phyloP scores from a whole-genome alignment of 2,329 filamentous ascomycete genomes.

The Drechslerella stenobrocha region DNA sequence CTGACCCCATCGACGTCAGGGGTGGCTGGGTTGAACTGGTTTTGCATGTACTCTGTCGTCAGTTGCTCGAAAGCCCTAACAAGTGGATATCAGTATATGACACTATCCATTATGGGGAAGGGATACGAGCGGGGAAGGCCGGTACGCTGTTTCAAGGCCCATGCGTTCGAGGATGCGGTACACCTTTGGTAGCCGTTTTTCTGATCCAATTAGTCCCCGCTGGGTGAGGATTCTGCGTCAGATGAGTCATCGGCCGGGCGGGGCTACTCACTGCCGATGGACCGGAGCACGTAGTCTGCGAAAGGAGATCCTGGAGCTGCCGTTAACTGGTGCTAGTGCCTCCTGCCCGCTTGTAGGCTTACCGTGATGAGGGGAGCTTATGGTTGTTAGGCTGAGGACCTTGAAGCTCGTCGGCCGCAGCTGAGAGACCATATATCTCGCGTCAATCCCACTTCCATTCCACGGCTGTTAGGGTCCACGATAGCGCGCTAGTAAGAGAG shows the following conservation, averaged over 20 bases:
- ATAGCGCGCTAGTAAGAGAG: neutral
- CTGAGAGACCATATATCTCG: slow-evolving; percentile 67
- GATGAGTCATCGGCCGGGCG: too few relatives aligned
- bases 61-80: slow-evolving; percentile 65
- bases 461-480: neutral
- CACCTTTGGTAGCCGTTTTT: slow-evolving; percentile 48
- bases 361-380: slow-evolving; percentile 56
- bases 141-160: slow-evolving; percentile 61
- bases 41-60: slow-evolving; percentile 63
- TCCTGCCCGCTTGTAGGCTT: neutral
- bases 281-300: slow-evolving; percentile 50
- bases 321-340: slow-evolving; percentile 1
- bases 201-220: neutral
- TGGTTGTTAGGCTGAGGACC: slow-evolving; percentile 55
- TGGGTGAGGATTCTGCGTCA: too few relatives aligned
- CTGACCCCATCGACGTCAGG: slow-evolving; percentile 61
- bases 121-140: too few relatives aligned
- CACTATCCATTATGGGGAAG: too few relatives aligned
- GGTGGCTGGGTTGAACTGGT: slow-evolving; percentile 64
- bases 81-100: too few relatives aligned
- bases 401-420: slow-evolving; percentile 57
- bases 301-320: slow-evolving; percentile 49
- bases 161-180: slow-evolving; percentile 61
- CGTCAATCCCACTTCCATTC: slow-evolving; percentile 62
- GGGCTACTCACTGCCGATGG: slow-evolving; percentile 50